These are phyloP conservation scores for Paxillus rubicundulus DNA, from an alignment of 768 basidiomycete genomes.

Conservation along the genomic window DNA sequence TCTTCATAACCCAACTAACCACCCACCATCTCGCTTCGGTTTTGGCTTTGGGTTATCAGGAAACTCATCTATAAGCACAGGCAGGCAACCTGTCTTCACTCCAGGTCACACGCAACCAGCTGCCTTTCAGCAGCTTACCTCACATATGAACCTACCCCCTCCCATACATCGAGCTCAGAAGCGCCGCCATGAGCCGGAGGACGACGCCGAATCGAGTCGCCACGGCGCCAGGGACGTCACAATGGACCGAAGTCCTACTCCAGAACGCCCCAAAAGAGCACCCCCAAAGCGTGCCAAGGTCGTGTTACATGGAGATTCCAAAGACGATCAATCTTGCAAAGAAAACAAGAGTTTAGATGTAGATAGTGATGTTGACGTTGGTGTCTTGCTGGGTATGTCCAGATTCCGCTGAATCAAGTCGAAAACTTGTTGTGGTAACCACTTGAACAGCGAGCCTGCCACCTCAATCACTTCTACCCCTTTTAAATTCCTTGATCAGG, in stretches of 20 bases:
- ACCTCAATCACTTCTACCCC: conserved; percentile 69
- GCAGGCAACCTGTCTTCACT: conserved; percentile 45
- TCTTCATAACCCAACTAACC: conserved; percentile 53
- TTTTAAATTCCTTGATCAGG: conserved; percentile 66
- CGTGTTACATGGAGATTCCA: conserved; percentile 27
- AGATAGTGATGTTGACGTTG: conserved; percentile 62
- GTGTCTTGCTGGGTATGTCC: conserved; percentile 71
- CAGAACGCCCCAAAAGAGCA: conserved; percentile 70
- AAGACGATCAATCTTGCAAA: conserved; percentile 45
- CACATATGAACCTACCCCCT: conserved; percentile 45
- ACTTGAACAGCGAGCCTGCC: conserved; percentile 67
- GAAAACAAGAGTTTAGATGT: conserved; percentile 42
- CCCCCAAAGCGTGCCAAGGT: conserved; percentile 60
- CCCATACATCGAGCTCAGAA: conserved; percentile 50
- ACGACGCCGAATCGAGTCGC: conserved; percentile 49
- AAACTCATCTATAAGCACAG: conserved; percentile 40
- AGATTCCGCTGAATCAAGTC: conserved; percentile 1
- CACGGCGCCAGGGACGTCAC: conserved; percentile 51
- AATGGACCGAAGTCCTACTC: conserved; percentile 86
- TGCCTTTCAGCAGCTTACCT: conserved; percentile 55
- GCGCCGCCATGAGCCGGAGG: conserved; percentile 65
- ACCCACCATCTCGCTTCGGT: conserved; percentile 63
- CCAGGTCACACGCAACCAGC: conserved; percentile 43
- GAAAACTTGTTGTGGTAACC: conserved; percentile 8
- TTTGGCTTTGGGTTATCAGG: conserved; percentile 68